These are phyloP conservation scores for Mortierella sp. DNA, from an alignment of 371 early-diverging fungal genomes.

Conservation along the genomic window DNA sequence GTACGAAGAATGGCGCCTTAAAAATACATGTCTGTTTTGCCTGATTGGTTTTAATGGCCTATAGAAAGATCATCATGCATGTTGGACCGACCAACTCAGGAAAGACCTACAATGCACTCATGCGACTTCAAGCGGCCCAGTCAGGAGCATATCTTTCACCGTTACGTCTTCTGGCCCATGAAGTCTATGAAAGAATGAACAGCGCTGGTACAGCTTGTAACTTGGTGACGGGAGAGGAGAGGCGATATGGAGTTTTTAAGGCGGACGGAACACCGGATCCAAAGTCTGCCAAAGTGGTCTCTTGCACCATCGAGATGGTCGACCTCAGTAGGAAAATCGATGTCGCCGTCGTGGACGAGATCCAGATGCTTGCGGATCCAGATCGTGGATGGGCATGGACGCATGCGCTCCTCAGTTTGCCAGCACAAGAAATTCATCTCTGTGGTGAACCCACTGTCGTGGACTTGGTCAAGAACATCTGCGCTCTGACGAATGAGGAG, in stretches of 20 bases:
- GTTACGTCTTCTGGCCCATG: slow-evolving; percentile 92
- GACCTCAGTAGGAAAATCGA: slow-evolving; percentile 68
- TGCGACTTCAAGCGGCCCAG: slow-evolving; percentile 72
- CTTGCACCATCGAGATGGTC: slow-evolving; percentile 95
- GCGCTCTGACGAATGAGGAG: slow-evolving; percentile 78
- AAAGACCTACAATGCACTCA: slow-evolving; percentile 92
- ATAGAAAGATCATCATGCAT: slow-evolving; percentile 87
- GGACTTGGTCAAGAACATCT: slow-evolving; percentile 81
- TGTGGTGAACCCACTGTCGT: slow-evolving; percentile 95
- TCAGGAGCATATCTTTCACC: slow-evolving; percentile 93
- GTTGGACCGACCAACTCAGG: slow-evolving; percentile 98
- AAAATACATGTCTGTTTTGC: too few relatives aligned
- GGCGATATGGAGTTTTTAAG: slow-evolving; percentile 64
- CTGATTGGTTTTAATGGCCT: not conserved
- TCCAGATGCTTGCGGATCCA: slow-evolving; percentile 92
- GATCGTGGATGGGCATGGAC: slow-evolving; percentile 98
- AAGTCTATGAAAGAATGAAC: slow-evolving; percentile 91
- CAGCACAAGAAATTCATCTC: slow-evolving; percentile 89
- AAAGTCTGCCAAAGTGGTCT: slow-evolving; percentile 60
- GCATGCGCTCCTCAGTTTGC: slow-evolving; percentile 83
- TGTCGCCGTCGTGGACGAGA: slow-evolving; percentile 96
- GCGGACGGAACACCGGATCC: slow-evolving; percentile 18
- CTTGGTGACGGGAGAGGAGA: slow-evolving; percentile 94
- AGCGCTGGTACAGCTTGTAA: slow-evolving; percentile 78
- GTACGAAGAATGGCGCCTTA: too few relatives aligned